phyloP scores from a whole-genome alignment of 2,329 filamentous ascomycete genomes.

The Cordyceps fumosorosea region DNA sequence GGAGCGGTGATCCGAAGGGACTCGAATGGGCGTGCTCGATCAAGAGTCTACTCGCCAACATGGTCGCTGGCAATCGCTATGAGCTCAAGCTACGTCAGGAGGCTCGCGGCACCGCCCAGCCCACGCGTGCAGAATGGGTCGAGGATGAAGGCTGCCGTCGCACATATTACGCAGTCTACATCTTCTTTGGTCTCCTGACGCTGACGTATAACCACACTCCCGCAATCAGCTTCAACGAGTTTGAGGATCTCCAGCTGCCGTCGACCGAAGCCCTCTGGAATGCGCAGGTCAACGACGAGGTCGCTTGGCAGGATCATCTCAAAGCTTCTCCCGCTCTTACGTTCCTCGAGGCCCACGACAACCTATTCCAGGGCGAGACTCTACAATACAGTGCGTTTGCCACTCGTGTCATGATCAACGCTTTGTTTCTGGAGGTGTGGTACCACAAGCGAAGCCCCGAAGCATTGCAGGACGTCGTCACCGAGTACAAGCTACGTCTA shows the following conservation, averaged over 20 bases:
- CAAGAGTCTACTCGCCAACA: constrained; percentile 95
- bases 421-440: constrained; percentile 96
- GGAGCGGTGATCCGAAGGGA: constrained; percentile 96
- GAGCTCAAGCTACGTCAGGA: constrained; percentile 91
- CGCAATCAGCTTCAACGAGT: constrained; percentile 96
- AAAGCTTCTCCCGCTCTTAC: constrained; percentile 67
- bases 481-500: constrained; percentile 93
- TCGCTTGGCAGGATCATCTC: constrained; percentile 76
- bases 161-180: constrained; percentile 97
- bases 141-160: constrained; percentile 94
- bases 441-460: constrained; percentile 98
- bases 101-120: constrained; percentile 67
- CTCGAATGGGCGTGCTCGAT: constrained; percentile 99
- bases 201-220: constrained; percentile 97
- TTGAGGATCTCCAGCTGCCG: constrained; percentile 85
- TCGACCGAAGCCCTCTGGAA: constrained; percentile 96
- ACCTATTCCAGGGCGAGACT: constrained; percentile 87
- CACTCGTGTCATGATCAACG: constrained; percentile 97
- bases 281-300: constrained; percentile 68
- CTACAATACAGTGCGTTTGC: constrained; percentile 94
- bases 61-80: constrained; percentile 96
- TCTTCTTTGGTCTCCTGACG: constrained; percentile 94
- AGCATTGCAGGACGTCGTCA: constrained; percentile 91
- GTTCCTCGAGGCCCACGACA: constrained; percentile 90
- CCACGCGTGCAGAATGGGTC: constrained; percentile 85